Evolutionary conservation across 2,329 filamentous ascomycete genomes (phyloP).

Genomic region (Whalleya microplaca): DNA sequence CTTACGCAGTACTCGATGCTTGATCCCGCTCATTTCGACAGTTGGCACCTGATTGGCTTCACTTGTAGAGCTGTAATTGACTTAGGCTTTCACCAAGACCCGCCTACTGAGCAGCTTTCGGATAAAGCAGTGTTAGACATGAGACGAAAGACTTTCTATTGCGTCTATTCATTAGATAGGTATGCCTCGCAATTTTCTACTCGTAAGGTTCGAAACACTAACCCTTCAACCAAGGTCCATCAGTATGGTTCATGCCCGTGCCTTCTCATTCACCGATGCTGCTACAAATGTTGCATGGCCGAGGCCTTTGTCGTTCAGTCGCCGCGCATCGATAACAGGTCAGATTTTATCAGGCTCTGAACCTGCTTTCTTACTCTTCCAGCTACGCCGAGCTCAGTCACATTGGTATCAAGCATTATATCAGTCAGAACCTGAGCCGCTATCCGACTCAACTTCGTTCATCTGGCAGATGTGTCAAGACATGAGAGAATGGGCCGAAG

Average conservation of each 20-base stretch:
- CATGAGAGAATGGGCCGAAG: slow-evolving; percentile 80
- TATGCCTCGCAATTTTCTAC: slow-evolving; percentile 41
- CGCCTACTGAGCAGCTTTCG: slow-evolving; percentile 69
- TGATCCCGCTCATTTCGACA: slow-evolving; percentile 89
- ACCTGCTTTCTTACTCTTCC: slow-evolving; percentile 77
- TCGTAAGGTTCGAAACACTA: neutral
- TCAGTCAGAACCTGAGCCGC: slow-evolving; percentile 72
- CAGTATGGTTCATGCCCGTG: slow-evolving; percentile 82
- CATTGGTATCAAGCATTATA: slow-evolving; percentile 89
- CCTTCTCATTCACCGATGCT: slow-evolving; percentile 93
- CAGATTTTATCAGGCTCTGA: slow-evolving; percentile 60
- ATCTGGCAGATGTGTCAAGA: slow-evolving; percentile 76
- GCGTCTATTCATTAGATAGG: slow-evolving; percentile 88
- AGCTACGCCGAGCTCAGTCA: slow-evolving; percentile 83
- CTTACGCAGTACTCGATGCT: slow-evolving; percentile 89
- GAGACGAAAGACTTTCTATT: slow-evolving; percentile 84
- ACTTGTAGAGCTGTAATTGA: slow-evolving; percentile 87
- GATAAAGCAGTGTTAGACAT: slow-evolving; percentile 74
- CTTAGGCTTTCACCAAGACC: slow-evolving; percentile 90
- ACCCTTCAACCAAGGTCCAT: slow-evolving; percentile 52
- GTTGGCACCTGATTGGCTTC: slow-evolving; percentile 91
- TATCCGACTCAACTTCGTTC: slow-evolving; percentile 70
- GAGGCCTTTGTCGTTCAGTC: slow-evolving; percentile 48
- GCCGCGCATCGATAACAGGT: slow-evolving; percentile 46
- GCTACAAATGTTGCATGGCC: slow-evolving; percentile 82